Conservation (phyloP, 2,329 filamentous ascomycete species). For the Talaromyces sp. region DNA sequence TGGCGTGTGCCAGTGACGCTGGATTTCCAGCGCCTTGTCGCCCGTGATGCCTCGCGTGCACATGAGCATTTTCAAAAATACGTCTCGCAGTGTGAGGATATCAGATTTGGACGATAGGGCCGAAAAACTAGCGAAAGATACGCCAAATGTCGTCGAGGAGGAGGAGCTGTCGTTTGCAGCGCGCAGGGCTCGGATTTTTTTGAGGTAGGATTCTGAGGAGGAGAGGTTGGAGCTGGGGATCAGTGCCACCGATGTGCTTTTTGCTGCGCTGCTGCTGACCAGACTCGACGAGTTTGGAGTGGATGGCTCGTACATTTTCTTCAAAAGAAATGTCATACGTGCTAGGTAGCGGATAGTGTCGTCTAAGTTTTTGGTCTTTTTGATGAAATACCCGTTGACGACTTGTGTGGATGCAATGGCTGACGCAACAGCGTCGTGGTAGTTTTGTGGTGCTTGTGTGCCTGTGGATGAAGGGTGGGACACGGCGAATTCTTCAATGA, state of each 20-base stretch:
- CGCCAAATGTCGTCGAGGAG: constrained; percentile 46
- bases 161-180: constrained; percentile 26
- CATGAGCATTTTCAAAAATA: constrained; percentile 84
- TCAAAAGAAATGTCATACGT: constrained; percentile 65
- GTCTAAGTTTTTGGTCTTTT: constrained; percentile 69
- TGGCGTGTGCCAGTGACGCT: constrained; percentile 72
- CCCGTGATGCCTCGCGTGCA: constrained; percentile 69
- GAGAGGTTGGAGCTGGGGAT: constrained; percentile 59
- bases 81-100: constrained; percentile 65
- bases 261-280: constrained; percentile 12
- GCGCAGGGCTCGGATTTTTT: constrained; percentile 57
- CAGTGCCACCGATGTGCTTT: constrained; percentile 49
- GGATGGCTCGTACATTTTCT: constrained; percentile 51
- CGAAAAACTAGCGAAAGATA: constrained; percentile 68
- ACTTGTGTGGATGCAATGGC: constrained; percentile 74
- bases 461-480: constrained; percentile 40
- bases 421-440: constrained; percentile 64
- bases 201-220: constrained; percentile 66
- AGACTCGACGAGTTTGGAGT: constrained; percentile 1
- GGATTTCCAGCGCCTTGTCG: constrained; percentile 75
- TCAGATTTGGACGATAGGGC: constrained; percentile 72
- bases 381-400: constrained; percentile 74
- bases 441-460: constrained; percentile 35
- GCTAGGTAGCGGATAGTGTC: constrained; percentile 73
- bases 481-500: constrained; percentile 69